Evolutionary conservation across 2,329 filamentous ascomycete genomes (phyloP).

Genomic region (Fusarium foetens): DNA sequence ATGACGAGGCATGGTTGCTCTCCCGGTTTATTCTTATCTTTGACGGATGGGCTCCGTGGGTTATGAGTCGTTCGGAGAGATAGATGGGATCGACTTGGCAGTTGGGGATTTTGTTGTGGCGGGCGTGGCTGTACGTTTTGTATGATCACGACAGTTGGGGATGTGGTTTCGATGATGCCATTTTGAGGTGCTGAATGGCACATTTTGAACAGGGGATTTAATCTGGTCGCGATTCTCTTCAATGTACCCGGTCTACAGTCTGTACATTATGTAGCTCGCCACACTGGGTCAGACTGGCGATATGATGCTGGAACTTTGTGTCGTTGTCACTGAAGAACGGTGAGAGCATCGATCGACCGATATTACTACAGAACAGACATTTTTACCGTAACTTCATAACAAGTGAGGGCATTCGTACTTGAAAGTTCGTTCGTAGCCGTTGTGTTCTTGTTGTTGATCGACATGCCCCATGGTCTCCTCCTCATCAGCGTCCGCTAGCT

Average conservation of each 20-base stretch:
- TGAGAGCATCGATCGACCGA: background rate
- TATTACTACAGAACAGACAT: no score
- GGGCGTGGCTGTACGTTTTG: background rate
- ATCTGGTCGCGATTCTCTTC: no score
- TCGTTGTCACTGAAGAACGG: background rate
- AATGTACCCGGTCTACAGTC: no score
- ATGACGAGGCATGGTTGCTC: background rate
- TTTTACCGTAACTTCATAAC: background rate
- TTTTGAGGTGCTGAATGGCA: background rate
- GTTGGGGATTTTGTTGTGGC: background rate
- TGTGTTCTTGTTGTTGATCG: background rate
- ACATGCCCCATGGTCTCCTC: background rate
- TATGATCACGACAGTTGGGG: background rate
- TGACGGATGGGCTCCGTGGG: background rate
- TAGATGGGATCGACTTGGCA: background rate
- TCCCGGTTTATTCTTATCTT: background rate
- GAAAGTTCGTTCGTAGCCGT: accelerated
- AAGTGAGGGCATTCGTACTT: background rate
- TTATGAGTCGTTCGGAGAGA: background rate
- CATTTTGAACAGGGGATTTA: no score
- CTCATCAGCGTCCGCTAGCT: background rate
- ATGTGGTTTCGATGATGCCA: background rate
- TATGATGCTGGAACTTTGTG: background rate
- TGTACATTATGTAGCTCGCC: background rate
- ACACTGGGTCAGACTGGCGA: background rate